Base-by-base conservation (phyloP, 768 basidiomycete species). In the Cantharellus cinnabarinus region DNA sequence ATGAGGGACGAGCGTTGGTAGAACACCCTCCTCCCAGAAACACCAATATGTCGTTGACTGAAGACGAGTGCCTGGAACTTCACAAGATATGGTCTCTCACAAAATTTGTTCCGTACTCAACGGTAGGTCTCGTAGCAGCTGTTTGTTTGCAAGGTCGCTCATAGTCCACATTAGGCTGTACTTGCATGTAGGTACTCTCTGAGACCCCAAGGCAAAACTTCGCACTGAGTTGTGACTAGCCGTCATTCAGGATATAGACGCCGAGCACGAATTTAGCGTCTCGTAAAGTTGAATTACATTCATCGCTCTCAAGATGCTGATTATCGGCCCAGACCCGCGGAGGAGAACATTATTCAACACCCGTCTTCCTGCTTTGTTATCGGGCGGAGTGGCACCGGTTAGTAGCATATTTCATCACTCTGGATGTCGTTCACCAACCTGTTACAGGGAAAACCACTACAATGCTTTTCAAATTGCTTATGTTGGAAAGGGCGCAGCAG, bases 301-400 rank as follows among this genome's bases (percentile, higher is more conserved):
- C 2, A 5, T 15, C 15, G 29, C 34, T 5, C 14, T 20, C n/a
- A 3, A 4, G 5, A 51, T 3, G 7, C 3, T 7, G 5, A 42
- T 15, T 35, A 4, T 1, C 2, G n/a, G 14, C 20, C 1, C 38
- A 61, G 61, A 10, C 54, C 59, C 1, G 5, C n/a, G 7, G 62
- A 62, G 41, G 39, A 42, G 34, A 38, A 57, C 20, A 61, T 62
- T 10, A 62, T 62, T 15, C 29, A 48, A 4, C 61, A 62, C 48
- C 53, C 42, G 15, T 62, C 62, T n/a, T 62, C 62, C 1, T 62
- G 62, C 50, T 57, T 62, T 14, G 62, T 62, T n/a, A 29, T 62
- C 4, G 62, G 62, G 35, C 52, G 62, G 15, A 62, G 62, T 41
- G 62, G 62, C 2, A 62, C 61, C 14, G 61, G 61, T 56, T 60